Base-by-base conservation (phyloP, 1,284 basidiomycete species). In the Macrocystidia cucumis region DNA sequence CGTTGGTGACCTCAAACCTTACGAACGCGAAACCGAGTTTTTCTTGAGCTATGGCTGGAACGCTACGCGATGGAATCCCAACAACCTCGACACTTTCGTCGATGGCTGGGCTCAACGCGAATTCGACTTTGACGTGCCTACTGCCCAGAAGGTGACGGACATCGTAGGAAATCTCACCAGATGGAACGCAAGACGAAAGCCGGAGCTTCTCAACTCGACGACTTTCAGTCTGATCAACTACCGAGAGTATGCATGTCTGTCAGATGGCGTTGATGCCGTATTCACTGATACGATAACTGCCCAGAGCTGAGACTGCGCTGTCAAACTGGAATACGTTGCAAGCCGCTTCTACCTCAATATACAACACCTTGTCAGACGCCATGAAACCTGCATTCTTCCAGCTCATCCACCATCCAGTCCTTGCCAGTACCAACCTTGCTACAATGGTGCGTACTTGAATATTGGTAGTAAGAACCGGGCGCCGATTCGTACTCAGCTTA, bases 1-100 rank as follows among this genome's bases (percentile, higher is more conserved):
- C 46, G 75, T 79, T 22, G 81, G 80, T 13, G 82, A 86, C 46
- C 55, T 86, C 24, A 86, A 86, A 51, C 78, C 79, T 0, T 78
- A 78, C 46, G 83, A 87, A 45, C 68, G 76, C 47, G 72, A 78
- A 29, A 75, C 67, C 14, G 79, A 85, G 44, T 84, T 79, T 52
- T 84, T 80, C 63, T 58, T 85, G 43, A 63, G 60, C 12, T 69
- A 72, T 32, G 80, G 69, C 1, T 86, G 74, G 65, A 67, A 85
- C 46, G 55, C 72, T 0, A 59, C 70, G 0, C 52, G 60, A 7
- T 77, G 72, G 68, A 66, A 60, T 11, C 61, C 59, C 5, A 59
- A 66, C 37, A 78, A 78, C 43, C 47, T 82, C 24, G 51, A 67
- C 32, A 57, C 51, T 5, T 86, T 71, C 49, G 69, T 79, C 20